Evolutionary conservation across 148 eudicot genomes (phyloP), one percentile per base, ranked within the genome.

Genomic region (Camellia granthamiana): DNA sequence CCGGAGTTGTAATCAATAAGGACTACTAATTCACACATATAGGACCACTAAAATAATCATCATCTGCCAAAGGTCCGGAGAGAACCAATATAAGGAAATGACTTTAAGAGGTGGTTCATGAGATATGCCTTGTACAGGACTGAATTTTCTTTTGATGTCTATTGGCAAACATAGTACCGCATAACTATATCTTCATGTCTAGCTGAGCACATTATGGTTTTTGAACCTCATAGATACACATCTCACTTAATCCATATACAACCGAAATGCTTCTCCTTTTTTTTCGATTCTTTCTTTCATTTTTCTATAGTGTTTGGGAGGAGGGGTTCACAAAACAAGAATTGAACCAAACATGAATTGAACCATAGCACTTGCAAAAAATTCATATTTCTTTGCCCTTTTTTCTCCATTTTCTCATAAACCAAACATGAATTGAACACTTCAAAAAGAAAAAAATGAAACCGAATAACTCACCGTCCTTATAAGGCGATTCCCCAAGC

Each of bases 401-500:
- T 74, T 15, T 21, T 21, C 1, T 74, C 61, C n/a, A 54, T 16
- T 55, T 72, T 56, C 21, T 56, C 47, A 74, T n/a, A 23, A 38
- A 56, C 43, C 64, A 30, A 74, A 55, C 43, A 30, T 10, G 3
- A 0, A 64, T 1, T 5, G 14, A 43, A 15, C 46, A 3, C 51
- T 10, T 4, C 11, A 54, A 78, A 16, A 44, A 72, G 6, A 5
- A 19, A 21, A 30, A 62, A 69, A 30, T 6, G 44, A 38, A 75
- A 90, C 38, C 38, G 38, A 30, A 30, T 30, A 23, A 23, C 92
- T 84, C 71, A 96, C 98, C 98, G 51, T 91, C 90, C 83, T 81
- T 89, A 75, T 87, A 86, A 77, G 92, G 92, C 97, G 78, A 91
- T 81, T 54, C 99, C 99, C 99, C 99, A 96, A 73, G 98, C 99